Evolutionary conservation across 2,329 filamentous ascomycete species (phyloP), one percentile per base, ranked within the genome.

Genomic region (Colletotrichum coccodes): DNA sequence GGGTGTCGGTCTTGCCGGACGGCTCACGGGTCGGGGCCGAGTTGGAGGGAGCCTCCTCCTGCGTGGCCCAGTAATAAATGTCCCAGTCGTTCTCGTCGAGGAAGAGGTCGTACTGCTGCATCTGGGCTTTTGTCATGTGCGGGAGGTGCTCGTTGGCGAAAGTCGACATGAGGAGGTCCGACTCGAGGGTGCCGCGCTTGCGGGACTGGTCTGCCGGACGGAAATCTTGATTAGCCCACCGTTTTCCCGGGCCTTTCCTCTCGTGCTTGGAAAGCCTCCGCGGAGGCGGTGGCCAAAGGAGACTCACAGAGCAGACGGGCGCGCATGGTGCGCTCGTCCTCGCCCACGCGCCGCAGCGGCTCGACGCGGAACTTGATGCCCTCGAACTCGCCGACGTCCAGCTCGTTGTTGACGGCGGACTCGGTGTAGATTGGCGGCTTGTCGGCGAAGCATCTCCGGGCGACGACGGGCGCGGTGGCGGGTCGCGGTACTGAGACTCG

Each of bases 21-120:
- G 49, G 26, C 50, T 42, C 26, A 36, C 26, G 49, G 68, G 72
- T 30, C 72, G 74, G 57, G 71, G 82, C 79, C 61, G 78, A 72
- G n/a, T 87, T 87, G 1, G 85, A 83, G 5, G 87, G 82, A 14
- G 58, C 68, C 38, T 91, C 86, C 74, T 94, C 90, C 81, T 99
- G 96, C 18, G 96, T 99, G 4, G 93, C 94, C 96, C 96, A 99
- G 87, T 99, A 99, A 86, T 99, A 99, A 71, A 99, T 98, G 79
- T 99, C 96, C 96, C 96, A 99, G 84, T 99, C 96, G 81, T 99
- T 99, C 83, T 99, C 96, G 81, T 99, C 96, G 64, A 99, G 90
- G 85, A 99, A 97, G 32, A 87, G 84, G 79, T 98, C 95, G 84
- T 96, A 98, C 81, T 97, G 89, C 74, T 88, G 82, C 74, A 98